Conservation (phyloP, 306 rosid species). For the Vachellia collinsii region DNA sequence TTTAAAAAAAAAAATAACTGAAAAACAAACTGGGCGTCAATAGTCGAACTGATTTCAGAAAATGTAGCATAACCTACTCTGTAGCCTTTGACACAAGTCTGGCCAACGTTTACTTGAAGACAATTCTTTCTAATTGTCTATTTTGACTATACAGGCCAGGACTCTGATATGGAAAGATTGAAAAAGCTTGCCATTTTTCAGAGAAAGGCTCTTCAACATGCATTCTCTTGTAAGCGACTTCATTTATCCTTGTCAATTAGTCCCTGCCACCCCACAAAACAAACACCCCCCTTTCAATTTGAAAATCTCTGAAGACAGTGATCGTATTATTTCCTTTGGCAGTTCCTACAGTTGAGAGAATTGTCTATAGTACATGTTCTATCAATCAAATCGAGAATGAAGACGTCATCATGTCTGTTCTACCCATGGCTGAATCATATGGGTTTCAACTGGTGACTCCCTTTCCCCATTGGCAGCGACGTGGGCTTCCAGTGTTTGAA, state of each 20-base stretch:
- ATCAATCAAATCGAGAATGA: conserved; percentile 80
- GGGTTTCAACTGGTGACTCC: conserved; percentile 66
- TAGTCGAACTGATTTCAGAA: not conserved
- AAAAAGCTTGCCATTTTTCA: conserved; percentile 89
- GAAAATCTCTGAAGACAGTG: not conserved
- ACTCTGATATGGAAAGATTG: conserved; percentile 60
- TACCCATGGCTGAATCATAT: conserved; percentile 64
- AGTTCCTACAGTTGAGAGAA: conserved; percentile 80
- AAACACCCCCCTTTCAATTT: not conserved
- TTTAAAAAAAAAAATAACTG: not conserved
- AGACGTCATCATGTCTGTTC: conserved; percentile 68
- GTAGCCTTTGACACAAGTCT: not conserved
- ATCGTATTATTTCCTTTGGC: conserved; percentile 35
- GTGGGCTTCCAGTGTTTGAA: conserved; percentile 66
- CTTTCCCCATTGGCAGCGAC: conserved; percentile 69
- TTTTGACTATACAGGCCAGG: conserved; percentile 42
- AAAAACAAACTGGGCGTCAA: not conserved
- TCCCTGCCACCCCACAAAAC: not conserved
- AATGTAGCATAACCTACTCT: not conserved
- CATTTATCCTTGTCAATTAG: not conserved
- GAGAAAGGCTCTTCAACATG: conserved; percentile 81
- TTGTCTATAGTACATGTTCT: conserved; percentile 90
- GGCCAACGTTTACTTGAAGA: not conserved
- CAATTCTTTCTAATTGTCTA: not conserved
- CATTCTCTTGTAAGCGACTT: conserved; percentile 66